Percentiles rank a stretch among this genome's conserved stretches.
Evolutionary conservation across 306 rosid species (phyloP).

Genomic region (Macrotyloma uniflorum): DNA sequence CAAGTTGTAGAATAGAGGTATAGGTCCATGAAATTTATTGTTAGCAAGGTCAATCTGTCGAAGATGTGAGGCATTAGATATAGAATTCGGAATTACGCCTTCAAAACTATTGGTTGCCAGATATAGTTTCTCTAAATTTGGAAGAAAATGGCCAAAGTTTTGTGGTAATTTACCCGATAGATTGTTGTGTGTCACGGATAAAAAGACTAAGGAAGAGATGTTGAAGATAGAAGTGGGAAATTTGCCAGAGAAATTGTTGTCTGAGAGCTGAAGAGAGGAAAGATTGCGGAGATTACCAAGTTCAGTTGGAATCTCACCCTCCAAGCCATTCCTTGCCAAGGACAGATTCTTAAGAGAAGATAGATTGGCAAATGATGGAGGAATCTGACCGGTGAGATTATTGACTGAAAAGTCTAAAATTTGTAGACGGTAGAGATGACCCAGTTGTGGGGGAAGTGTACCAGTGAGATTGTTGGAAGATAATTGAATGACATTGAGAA

Average conservation of each 20-base stretch:
- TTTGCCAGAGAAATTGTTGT: constrained; percentile 40
- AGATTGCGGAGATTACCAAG: constrained; percentile 42
- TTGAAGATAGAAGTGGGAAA: constrained; percentile 46
- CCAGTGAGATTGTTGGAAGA: constrained; percentile 41
- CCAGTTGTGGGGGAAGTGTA: constrained; percentile 36
- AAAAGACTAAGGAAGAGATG: constrained; percentile 35
- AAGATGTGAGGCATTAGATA: constrained; percentile 50
- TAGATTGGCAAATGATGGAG: constrained; percentile 41
- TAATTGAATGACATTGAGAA: constrained; percentile 22
- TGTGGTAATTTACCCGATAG: constrained; percentile 42
- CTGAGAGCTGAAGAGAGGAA: constrained; percentile 30
- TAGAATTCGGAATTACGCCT: constrained; percentile 44
- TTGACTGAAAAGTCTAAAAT: constrained; percentile 42
- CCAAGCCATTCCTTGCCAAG: constrained; percentile 37
- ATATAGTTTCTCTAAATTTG: constrained; percentile 20
- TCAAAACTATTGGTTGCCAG: constrained; percentile 39
- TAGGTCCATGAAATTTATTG: constrained; percentile 36
- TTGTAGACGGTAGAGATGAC: constrained; percentile 27
- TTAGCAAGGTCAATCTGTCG: constrained; percentile 30
- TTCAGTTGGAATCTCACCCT: constrained; percentile 45
- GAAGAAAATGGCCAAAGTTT: constrained; percentile 27
- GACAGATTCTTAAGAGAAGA: constrained; percentile 30
- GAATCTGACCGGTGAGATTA: constrained; percentile 47
- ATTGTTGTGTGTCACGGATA: constrained; percentile 36
- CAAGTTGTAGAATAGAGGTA: constrained; percentile 40